Base-by-base conservation (phyloP, 2,329 filamentous ascomycete species). In the Coniochaeta hoffmannii region DNA sequence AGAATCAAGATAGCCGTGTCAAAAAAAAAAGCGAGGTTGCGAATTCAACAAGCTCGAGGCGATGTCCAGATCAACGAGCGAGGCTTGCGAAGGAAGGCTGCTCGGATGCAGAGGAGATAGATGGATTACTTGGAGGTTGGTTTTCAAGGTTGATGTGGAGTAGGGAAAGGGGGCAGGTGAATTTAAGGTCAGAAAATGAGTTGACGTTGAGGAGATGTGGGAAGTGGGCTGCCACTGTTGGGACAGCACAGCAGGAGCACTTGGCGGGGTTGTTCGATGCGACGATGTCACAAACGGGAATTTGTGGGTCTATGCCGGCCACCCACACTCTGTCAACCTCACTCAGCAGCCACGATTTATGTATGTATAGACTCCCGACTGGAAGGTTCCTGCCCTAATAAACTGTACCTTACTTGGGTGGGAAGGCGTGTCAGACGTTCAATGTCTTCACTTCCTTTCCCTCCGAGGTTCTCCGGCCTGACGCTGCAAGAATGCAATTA, bases 101-200 rank as follows among this genome's bases (percentile, higher is more conserved):
- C 62, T 35, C n/a, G 41, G 41, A 46, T 53, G 50, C 24, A 55
- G 57, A 41, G 36, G 36, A 41, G 41, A 46, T 46, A n/a, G 41
- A 28, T 26, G 41, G 41, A 41, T 59, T 34, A 34, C 17, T 24
- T 17, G 53, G 54, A 50, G 60, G 58, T 64, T 65, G 64, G 60
- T 57, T 62, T 51, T 51, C 24, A 22, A 41, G 26, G 64, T 62
- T 67, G 63, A 66, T 64, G 66, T 67, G 65, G 63, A 64, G 66
- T 69, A 68, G 64, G 68, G 68, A 64, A 67, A 68, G 65, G 66
- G 69, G 49, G 69, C 64, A 67, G 66, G 65, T 68, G 66, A 67
- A 65, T 67, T 67, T 68, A 67, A 68, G 63, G 65, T 66, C 65
- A 67, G 63, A 63, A 61, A 62, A 65, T 62, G 61, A 65, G 59